Percentiles rank a stretch among this genome's conserved stretches.
These are phyloP conservation scores for Lentinula lateritia DNA, from an alignment of 768 basidiomycete genomes.

Conservation along the genomic window DNA sequence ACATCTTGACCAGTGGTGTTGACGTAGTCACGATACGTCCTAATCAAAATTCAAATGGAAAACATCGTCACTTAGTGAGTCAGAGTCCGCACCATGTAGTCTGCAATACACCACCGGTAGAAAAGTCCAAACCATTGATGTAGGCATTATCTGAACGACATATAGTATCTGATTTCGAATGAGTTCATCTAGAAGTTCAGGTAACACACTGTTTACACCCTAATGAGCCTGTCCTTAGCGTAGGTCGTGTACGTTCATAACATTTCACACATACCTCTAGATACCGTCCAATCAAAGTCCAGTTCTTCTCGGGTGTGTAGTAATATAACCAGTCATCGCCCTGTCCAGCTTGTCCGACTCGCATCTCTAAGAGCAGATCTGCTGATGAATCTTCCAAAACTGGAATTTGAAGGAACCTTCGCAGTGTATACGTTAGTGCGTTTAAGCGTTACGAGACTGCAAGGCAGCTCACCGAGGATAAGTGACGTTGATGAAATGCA, in stretches of 20 bases:
- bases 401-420: slow-evolving; percentile 5
- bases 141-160: slow-evolving; percentile 27
- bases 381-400: slow-evolving; percentile 4
- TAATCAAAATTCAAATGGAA: slow-evolving; percentile 5
- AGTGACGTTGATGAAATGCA: slow-evolving; percentile 28
- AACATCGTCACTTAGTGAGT: background rate
- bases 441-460: background rate
- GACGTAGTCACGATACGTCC: slow-evolving; percentile 34
- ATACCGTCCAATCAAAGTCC: slow-evolving; percentile 25
- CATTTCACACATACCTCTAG: slow-evolving; percentile 19
- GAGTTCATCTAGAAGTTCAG: background rate
- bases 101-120: slow-evolving; percentile 7
- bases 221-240: slow-evolving; percentile 1
- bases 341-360: slow-evolving; percentile 28
- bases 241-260: background rate
- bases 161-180: background rate
- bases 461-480: slow-evolving; percentile 26
- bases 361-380: slow-evolving; percentile 27
- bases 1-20: slow-evolving; percentile 31
- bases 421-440: background rate
- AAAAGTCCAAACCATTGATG: slow-evolving; percentile 32
- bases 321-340: slow-evolving; percentile 33
- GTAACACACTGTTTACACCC: slow-evolving; percentile 27
- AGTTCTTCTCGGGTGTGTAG: slow-evolving; percentile 22
- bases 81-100: slow-evolving; percentile 21